phyloP scores from a whole-genome alignment of 164 flowering plant genomes.

The Vitis labrusca region DNA sequence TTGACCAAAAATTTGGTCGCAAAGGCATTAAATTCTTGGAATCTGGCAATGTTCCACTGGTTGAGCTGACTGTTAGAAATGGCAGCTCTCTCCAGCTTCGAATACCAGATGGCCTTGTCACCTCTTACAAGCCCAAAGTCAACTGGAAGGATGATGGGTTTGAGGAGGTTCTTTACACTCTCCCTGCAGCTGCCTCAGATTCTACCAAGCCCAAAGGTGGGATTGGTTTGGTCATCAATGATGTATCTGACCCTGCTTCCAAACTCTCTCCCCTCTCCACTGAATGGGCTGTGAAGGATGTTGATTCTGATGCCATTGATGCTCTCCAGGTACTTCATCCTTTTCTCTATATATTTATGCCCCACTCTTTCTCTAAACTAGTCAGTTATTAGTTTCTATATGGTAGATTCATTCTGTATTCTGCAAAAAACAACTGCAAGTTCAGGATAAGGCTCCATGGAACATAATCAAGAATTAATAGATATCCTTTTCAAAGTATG shows the following conservation, averaged over 20 bases:
- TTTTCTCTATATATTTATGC: not conserved
- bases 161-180: conserved; percentile 77
- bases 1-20: conserved; percentile 68
- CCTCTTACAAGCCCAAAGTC: conserved; percentile 87
- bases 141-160: conserved; percentile 86
- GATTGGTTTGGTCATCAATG: conserved; percentile 71
- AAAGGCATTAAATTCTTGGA: conserved; percentile 79
- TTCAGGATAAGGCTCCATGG: too few species aligned
- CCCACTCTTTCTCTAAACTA: not conserved
- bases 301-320: conserved; percentile 84
- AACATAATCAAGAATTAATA: too few species aligned
- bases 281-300: conserved; percentile 75
- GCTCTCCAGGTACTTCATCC: conserved; percentile 72
- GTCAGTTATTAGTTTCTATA: too few species aligned
- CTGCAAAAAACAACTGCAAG: not conserved
- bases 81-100: conserved; percentile 72
- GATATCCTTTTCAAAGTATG: too few species aligned
- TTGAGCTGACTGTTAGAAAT: conserved; percentile 75
- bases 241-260: conserved; percentile 36
- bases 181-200: conserved; percentile 29
- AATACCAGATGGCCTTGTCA: conserved; percentile 66
- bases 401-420: not conserved
- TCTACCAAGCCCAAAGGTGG: conserved; percentile 58
- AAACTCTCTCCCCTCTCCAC: conserved; percentile 27
- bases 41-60: conserved; percentile 30